These are phyloP conservation scores for Debaryomyces sp. DNA, from an alignment of 1,139 yeast genomes.

Conservation along the genomic window DNA sequence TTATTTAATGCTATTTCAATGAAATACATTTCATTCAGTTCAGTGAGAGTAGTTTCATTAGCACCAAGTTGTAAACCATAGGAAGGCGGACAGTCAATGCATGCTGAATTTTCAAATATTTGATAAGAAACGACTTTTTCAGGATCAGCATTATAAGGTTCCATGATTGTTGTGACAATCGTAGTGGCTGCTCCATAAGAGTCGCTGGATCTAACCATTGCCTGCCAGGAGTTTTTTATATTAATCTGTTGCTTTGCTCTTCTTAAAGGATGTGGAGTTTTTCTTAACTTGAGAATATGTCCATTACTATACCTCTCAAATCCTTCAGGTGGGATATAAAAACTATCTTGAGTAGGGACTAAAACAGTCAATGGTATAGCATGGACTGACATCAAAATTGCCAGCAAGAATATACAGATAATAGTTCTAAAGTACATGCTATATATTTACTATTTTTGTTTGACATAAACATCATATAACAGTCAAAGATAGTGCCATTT, in stretches of 20 bases:
- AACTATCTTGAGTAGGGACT: constrained; percentile 21
- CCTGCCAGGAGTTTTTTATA: constrained; percentile 31
- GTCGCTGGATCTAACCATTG: constrained; percentile 36
- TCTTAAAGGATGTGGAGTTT: constrained; percentile 21
- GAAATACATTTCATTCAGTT: constrained; percentile 28
- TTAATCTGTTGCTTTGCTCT: constrained; percentile 19
- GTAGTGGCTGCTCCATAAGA: constrained; percentile 32
- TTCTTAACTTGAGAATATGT: constrained; percentile 23
- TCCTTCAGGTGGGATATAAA: constrained; percentile 25
- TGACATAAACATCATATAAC: background rate
- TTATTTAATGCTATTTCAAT: constrained; percentile 27
- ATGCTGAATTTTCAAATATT: constrained; percentile 35
- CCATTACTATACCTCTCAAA: constrained; percentile 23
- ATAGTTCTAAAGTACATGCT: background rate
- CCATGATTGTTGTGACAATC: constrained; percentile 33
- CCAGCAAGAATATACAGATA: background rate
- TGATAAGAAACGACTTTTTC: constrained; percentile 35
- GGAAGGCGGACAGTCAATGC: constrained; percentile 34
- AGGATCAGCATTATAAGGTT: constrained; percentile 33
- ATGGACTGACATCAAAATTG: background rate
- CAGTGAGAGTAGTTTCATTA: constrained; percentile 16
- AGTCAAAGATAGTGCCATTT: background rate
- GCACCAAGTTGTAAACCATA: constrained; percentile 28
- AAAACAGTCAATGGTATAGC: background rate
- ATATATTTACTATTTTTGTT: background rate